Evolutionary conservation across 495 filamentous ascomycete species (phyloP).

Genomic region (Aspergillus sclerotioniger): DNA sequence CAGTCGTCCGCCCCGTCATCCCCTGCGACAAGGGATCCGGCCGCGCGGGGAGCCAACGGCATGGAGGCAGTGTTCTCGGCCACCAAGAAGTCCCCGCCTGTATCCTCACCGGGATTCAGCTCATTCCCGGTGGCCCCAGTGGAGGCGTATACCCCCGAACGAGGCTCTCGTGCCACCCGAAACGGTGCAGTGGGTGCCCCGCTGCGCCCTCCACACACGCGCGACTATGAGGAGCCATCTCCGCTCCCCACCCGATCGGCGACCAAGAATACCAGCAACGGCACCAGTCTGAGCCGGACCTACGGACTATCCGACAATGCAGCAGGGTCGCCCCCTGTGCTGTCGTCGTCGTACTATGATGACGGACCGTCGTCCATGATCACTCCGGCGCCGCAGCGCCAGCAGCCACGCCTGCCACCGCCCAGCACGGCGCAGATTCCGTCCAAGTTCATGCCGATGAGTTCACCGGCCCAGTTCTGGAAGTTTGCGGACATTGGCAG

Average conservation of each 20-base stretch:
- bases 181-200: slow-evolving; percentile 35
- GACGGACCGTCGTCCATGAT: slow-evolving; percentile 60
- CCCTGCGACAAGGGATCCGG: slow-evolving; percentile 42
- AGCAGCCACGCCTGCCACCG: slow-evolving; percentile 79
- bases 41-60: slow-evolving; percentile 31
- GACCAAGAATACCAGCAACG: slow-evolving; percentile 54
- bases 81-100: slow-evolving; percentile 53
- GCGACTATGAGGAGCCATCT: slow-evolving; percentile 55
- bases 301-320: slow-evolving; percentile 59
- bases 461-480: slow-evolving; percentile 97
- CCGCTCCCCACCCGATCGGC: slow-evolving; percentile 51
- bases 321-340: slow-evolving; percentile 64
- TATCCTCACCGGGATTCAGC: slow-evolving; percentile 47
- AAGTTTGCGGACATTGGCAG: slow-evolving; percentile 70
- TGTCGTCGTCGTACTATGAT: slow-evolving; percentile 65
- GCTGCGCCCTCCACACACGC: slow-evolving; percentile 33
- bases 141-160: slow-evolving; percentile 48
- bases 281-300: slow-evolving; percentile 43
- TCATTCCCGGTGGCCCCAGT: slow-evolving; percentile 48
- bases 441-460: slow-evolving; percentile 92
- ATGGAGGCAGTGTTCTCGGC: slow-evolving; percentile 42
- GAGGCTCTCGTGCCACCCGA: slow-evolving; percentile 40
- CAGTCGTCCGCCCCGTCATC: slow-evolving; percentile 49
- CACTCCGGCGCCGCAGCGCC: slow-evolving; percentile 80
- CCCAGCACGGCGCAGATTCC: slow-evolving; percentile 88